phyloP scores from a whole-genome alignment of 192 early-diverging fungal species.

The Diversispora epigaea region DNA sequence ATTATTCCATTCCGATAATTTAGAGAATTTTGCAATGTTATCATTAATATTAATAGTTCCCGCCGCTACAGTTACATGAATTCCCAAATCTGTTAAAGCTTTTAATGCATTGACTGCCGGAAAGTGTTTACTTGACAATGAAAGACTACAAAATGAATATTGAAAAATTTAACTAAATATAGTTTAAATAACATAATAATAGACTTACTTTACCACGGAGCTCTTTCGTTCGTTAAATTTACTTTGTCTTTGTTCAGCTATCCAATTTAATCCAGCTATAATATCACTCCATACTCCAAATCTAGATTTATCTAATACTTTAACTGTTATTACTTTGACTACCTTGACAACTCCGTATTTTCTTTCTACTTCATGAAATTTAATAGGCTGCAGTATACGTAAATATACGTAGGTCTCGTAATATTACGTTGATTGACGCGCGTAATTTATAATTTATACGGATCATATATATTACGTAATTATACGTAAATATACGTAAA shows the following conservation, averaged over 20 bases:
- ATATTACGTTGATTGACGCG: background rate
- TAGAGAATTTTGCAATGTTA: too few relatives aligned
- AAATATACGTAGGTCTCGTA: background rate
- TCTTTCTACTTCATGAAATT: background rate
- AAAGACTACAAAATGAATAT: background rate
- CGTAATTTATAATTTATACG: too few relatives aligned
- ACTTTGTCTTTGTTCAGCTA: background rate
- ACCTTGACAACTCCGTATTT: background rate
- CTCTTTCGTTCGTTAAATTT: background rate
- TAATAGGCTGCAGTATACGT: background rate
- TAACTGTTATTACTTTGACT: background rate
- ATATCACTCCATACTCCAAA: background rate
- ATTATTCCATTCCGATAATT: too few relatives aligned
- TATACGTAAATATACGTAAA: too few relatives aligned
- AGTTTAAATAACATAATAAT: too few relatives aligned
- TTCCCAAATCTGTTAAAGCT: background rate
- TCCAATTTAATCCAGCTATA: background rate
- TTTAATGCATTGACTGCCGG: background rate
- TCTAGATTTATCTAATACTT: background rate
- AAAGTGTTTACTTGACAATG: background rate
- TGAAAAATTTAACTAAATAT: background rate
- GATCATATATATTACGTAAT: too few relatives aligned
- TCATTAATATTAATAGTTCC: too few relatives aligned
- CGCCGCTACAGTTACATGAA: conserved; percentile 4
- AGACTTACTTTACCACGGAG: background rate